phyloP scores from a whole-genome alignment of 805 yeast genomes.

The Kuraishia ogatae region DNA sequence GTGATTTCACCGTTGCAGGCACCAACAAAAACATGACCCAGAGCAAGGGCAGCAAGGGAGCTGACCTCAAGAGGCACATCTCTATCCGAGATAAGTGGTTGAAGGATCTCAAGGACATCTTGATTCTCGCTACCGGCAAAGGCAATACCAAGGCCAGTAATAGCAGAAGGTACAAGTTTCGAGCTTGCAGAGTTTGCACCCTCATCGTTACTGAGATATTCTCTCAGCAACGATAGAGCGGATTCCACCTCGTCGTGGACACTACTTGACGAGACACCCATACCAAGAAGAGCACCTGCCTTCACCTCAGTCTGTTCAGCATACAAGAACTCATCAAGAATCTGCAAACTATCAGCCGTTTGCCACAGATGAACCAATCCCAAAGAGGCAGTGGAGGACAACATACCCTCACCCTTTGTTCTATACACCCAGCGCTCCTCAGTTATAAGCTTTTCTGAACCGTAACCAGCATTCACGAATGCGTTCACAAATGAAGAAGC shows the following conservation, averaged over 20 bases:
- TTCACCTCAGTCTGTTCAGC: constrained; percentile 79
- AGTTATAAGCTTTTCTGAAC: constrained; percentile 73
- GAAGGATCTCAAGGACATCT: constrained; percentile 65
- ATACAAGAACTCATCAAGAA: constrained; percentile 80
- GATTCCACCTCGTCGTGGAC: constrained; percentile 96
- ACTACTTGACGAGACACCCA: constrained; percentile 86
- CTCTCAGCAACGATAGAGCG: constrained; percentile 77
- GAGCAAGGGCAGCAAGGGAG: constrained; percentile 79
- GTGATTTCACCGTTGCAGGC: constrained; percentile 93
- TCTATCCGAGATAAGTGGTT: constrained; percentile 77
- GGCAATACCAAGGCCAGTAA: constrained; percentile 87
- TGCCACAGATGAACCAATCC: constrained; percentile 94
- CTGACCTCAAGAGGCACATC: constrained; percentile 70
- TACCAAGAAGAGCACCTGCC: constrained; percentile 95
- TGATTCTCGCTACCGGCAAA: constrained; percentile 91
- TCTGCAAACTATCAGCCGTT: constrained; percentile 79
- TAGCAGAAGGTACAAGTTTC: constrained; percentile 68
- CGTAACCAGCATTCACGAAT: constrained; percentile 85
- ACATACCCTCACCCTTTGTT: constrained; percentile 87
- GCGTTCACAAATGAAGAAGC: constrained; percentile 94
- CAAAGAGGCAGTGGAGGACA: constrained; percentile 83
- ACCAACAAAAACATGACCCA: constrained; percentile 93
- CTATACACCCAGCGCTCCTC: constrained; percentile 80
- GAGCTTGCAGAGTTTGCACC: constrained; percentile 50
- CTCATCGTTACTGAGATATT: constrained; percentile 35